Base-by-base conservation (phyloP, 257 asterid genomes). In the Solanum chilense region DNA sequence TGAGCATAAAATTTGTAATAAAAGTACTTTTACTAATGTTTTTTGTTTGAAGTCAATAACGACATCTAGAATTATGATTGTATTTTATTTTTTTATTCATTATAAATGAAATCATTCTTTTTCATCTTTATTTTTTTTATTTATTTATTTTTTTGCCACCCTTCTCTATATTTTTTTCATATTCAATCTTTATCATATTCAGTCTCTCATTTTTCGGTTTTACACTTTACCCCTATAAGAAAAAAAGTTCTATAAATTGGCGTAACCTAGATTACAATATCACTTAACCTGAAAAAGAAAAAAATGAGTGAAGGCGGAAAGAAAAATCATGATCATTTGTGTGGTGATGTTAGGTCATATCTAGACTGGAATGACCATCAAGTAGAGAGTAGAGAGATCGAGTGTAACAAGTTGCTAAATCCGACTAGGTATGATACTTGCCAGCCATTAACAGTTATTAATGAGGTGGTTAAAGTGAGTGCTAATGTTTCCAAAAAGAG, bases 291-390 rank as follows among this genome's bases (percentile, higher is more conserved):
- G 23, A 6, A 52, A 52, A 52, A 15, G 29, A 18, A 41, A 60
- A 89, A 85, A 29, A 93, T 93, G 95, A 89, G 70, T 9, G 93
- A 86, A 75, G 91, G 83, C 18, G 86, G 68, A n/a, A 82, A 44
- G 11, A 89, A 89, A 45, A 89, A 90, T 62, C 8, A 62, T 8
- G 74, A 74, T 37, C 39, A 37, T 60, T 82, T 88, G 21, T 27
- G 18, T 52, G 23, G 92, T 64, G 90, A 89, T 71, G 62, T 89
- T 60, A 92, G 93, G 92, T 18, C 83, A 9, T 71, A 90, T n/a
- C 88, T 91, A 4, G 87, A 89, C 87, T 88, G 91, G 29, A 91
- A 84, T 39, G 76, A 85, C 41, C 44, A 75, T 44, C 42, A 75
- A 1, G 86, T 71, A 5, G 42, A 25, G 60, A 85, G 42, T 2